A percentile compares a stretch with the other conserved stretches of the same genome.
Evolutionary conservation across 495 filamentous ascomycete species (phyloP).

Genomic region (Extremus antarcticus): DNA sequence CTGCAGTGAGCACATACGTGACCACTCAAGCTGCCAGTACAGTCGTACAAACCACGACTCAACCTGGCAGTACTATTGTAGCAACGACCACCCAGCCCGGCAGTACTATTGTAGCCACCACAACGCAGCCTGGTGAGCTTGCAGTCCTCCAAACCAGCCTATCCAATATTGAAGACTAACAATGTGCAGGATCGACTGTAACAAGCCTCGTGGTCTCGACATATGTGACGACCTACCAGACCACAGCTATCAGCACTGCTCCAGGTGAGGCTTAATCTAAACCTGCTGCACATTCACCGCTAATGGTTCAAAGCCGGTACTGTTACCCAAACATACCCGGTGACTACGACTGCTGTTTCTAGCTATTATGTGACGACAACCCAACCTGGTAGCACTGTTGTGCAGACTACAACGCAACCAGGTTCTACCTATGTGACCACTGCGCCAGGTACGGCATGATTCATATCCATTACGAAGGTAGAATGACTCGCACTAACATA

Average conservation of each 20-base stretch:
- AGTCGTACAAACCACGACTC: neutral
- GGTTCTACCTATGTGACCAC: neutral
- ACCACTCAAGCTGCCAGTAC: neutral
- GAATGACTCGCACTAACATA: too few species aligned
- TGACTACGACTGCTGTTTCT: neutral
- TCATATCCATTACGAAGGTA: too few species aligned
- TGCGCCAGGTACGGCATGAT: neutral
- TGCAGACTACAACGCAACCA: neutral
- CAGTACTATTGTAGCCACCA: neutral
- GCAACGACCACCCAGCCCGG: neutral
- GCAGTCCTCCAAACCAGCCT: neutral
- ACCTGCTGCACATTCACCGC: too few species aligned
- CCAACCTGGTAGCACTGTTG: neutral
- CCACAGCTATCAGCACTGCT: neutral
- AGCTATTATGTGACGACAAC: neutral
- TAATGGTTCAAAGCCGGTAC: too few species aligned
- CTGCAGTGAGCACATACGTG: neutral
- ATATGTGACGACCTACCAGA: neutral
- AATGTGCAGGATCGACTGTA: neutral
- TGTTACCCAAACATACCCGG: neutral
- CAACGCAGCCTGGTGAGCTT: neutral
- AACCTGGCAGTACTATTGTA: neutral
- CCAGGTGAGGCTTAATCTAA: neutral
- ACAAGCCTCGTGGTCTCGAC: neutral
- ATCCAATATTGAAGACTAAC: neutral